Conservation (phyloP, 352 stramenopile species). For the Peronospora tabacina region DNA sequence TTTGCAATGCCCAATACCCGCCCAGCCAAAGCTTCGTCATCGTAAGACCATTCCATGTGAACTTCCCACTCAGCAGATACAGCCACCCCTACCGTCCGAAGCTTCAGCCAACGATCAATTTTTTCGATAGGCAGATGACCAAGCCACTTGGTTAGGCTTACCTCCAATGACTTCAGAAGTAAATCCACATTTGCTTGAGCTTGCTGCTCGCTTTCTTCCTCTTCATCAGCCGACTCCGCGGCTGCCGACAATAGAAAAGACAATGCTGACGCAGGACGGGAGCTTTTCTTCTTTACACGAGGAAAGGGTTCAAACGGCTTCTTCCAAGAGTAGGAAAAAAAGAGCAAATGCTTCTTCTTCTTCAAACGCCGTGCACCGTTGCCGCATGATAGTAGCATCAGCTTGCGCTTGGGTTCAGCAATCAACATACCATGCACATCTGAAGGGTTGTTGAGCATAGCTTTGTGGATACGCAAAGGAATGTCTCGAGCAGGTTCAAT, state of each 20-base stretch:
- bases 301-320: constrained; percentile 56
- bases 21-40: constrained; percentile 79
- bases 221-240: constrained; percentile 63
- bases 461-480: constrained; percentile 76
- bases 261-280: constrained; percentile 52
- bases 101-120: constrained; percentile 65
- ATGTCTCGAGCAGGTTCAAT: constrained; percentile 46
- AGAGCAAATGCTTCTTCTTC: constrained; percentile 80
- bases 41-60: constrained; percentile 77
- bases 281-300: constrained; percentile 67
- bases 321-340: constrained; percentile 79
- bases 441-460: constrained; percentile 74
- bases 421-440: constrained; percentile 73
- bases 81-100: constrained; percentile 57
- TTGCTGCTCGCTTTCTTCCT: constrained; percentile 60
- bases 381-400: constrained; percentile 60
- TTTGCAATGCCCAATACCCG: constrained; percentile 77
- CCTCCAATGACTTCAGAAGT: constrained; percentile 41
- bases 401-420: constrained; percentile 71
- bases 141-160: constrained; percentile 57
- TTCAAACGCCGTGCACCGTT: constrained; percentile 69
- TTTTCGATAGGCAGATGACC: constrained; percentile 45
- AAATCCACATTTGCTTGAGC: constrained; percentile 51
- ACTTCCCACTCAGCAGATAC: constrained; percentile 73
- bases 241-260: constrained; percentile 74